Evolutionary conservation across 441 rosid species (phyloP).

Genomic region (Theobroma grandiflorum): DNA sequence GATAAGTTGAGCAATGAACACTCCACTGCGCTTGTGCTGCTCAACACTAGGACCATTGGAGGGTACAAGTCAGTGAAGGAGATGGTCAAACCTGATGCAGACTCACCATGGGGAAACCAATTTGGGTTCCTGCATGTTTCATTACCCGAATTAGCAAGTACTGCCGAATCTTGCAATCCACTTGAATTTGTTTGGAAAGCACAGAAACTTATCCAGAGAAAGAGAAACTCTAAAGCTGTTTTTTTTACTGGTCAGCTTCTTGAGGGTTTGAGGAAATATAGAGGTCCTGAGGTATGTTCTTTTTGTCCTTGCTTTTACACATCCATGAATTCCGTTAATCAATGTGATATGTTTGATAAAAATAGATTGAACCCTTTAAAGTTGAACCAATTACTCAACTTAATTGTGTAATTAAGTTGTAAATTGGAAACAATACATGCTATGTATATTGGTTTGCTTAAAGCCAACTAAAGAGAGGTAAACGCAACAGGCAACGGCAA

Average conservation of each 20-base stretch:
- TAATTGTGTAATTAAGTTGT: too few species aligned
- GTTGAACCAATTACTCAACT: too few species aligned
- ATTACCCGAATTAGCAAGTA: constrained; percentile 30
- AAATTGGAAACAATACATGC: too few species aligned
- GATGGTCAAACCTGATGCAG: constrained; percentile 46
- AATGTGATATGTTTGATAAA: background rate
- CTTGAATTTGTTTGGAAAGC: constrained; percentile 46
- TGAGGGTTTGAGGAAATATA: constrained; percentile 38
- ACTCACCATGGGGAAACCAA: constrained; percentile 55
- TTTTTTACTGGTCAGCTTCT: constrained; percentile 43
- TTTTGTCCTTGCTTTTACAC: background rate
- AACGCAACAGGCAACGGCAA: constrained; percentile 43
- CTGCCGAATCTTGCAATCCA: constrained; percentile 33
- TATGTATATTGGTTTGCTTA: background rate
- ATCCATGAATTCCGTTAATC: background rate
- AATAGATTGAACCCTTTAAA: background rate
- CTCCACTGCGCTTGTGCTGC: constrained; percentile 49
- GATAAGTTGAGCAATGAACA: constrained; percentile 14
- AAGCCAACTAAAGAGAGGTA: background rate
- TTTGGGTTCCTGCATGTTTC: constrained; percentile 48
- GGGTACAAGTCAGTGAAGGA: constrained; percentile 54
- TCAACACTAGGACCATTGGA: constrained; percentile 45
- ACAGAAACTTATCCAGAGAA: constrained; percentile 34
- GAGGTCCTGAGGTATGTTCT: constrained; percentile 47
- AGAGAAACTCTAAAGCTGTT: constrained; percentile 42